Base-by-base conservation (phyloP, 345 rosid genomes). In the Hirschfeldia incana region DNA sequence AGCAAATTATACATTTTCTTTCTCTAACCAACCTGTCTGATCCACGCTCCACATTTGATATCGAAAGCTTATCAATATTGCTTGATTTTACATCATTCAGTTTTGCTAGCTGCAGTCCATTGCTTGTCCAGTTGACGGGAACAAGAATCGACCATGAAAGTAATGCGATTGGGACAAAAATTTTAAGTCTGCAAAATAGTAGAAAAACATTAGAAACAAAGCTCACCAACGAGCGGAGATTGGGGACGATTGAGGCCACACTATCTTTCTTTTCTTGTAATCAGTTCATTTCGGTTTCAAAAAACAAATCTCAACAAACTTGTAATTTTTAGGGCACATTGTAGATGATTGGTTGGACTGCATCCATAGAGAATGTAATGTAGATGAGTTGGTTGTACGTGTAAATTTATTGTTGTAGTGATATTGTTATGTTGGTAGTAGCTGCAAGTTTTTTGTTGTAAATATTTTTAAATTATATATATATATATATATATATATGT, bases 31-130 rank as follows among this genome's bases (percentile, higher is more conserved):
- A 44, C 53, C 53, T 44, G 53, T 86, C 76, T 27, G 99, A 95
- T 69, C 74, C 65, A 16, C 7, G 69, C 11, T 92, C 89, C 55
- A 95, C 49, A 79, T 95, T 95, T 28, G 99, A 93, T 63, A 95
- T 90, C 1, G 99, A 89, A 69, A 95, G 89, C 85, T 86, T 90
- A 87, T 95, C 99, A 17, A 95, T 91, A 72, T 95, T 85, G 69
- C 94, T 93, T 4, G 92, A 77, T 76, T 95, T 95, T 65, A 95
- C 92, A 67, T 91, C 86, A 5, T 71, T 63, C 27, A 73, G 26
- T 82, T 84, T 81, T 5, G 77, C 86, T 58, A 65, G 1, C 51
- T 84, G 80, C 60, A 91, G 72, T 13, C 93, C 86, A 21, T 67
- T 33, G 32, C 89, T 92, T 4, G 96, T 95, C 78, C 65, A 88